Percentiles rank a stretch among this genome's conserved stretches.
These are phyloP conservation scores for Tetrahymena thermophila DNA, from an alignment of 73 alveolate genomes.

Conservation along the genomic window DNA sequence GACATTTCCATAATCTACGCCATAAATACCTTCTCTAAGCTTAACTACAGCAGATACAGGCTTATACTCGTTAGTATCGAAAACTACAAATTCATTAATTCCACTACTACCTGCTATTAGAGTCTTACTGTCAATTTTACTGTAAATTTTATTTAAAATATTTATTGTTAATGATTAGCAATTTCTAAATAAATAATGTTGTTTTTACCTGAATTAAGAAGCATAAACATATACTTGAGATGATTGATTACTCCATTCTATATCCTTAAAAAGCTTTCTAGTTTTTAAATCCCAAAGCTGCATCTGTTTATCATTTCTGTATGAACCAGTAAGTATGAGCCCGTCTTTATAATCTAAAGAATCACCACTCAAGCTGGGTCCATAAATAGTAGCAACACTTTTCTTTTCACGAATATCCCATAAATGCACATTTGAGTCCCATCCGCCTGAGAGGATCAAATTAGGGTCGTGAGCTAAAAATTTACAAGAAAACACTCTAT, in stretches of 20 bases:
- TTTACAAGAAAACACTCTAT: constrained; percentile 83
- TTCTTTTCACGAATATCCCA: constrained; percentile 87
- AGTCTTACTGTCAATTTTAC: constrained; percentile 26
- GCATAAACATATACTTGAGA: constrained; percentile 18
- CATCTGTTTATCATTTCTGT: constrained; percentile 54
- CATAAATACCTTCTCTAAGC: constrained; percentile 35
- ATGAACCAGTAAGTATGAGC: constrained; percentile 53
- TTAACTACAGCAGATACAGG: constrained; percentile 6
- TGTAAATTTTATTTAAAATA: background rate
- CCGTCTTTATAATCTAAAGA: constrained; percentile 63
- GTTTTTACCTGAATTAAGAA: constrained; percentile 20
- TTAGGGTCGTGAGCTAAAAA: constrained; percentile 71
- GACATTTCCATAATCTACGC: constrained; percentile 60
- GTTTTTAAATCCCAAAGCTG: constrained; percentile 63
- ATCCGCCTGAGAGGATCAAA: constrained; percentile 89
- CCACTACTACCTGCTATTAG: constrained; percentile 51
- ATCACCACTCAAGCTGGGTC: constrained; percentile 95
- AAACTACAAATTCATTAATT: constrained; percentile 28
- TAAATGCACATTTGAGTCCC: constrained; percentile 90
- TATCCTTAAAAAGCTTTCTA: constrained; percentile 39
- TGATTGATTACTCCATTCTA: constrained; percentile 48
- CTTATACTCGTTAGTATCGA: constrained; percentile 1
- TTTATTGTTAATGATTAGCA: background rate
- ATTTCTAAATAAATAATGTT: background rate
- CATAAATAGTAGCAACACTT: constrained; percentile 74